Evolutionary conservation across 495 filamentous ascomycete genomes (phyloP).

Genomic region (Daldinia grandis): DNA sequence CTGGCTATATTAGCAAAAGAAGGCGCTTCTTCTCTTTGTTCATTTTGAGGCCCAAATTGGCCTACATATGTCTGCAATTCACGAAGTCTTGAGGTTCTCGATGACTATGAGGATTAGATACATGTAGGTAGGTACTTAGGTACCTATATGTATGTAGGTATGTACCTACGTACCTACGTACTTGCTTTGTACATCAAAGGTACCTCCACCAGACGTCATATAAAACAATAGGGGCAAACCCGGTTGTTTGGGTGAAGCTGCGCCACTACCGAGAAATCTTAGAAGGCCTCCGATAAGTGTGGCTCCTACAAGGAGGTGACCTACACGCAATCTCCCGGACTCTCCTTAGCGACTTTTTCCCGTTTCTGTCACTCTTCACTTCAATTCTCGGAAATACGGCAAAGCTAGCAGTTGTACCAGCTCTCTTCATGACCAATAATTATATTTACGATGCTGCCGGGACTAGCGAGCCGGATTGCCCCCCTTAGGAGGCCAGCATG

Average conservation of each 20-base stretch:
- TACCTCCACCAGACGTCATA: not conserved
- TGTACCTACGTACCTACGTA: not conserved
- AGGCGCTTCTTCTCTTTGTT: not conserved
- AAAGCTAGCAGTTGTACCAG: not conserved
- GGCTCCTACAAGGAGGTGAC: conserved; percentile 9
- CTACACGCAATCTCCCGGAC: conserved; percentile 18
- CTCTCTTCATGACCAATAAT: conserved; percentile 14
- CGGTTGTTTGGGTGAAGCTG: not conserved
- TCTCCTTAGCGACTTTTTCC: conserved; percentile 5
- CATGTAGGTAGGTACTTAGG: not conserved
- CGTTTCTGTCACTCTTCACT: not conserved
- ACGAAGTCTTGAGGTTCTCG: not conserved
- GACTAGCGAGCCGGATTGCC: conserved; percentile 22
- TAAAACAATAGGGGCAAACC: not conserved
- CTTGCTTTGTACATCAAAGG: no score
- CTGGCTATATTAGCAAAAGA: not conserved
- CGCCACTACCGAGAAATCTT: conserved; percentile 5
- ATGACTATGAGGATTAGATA: not conserved
- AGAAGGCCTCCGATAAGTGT: conserved; percentile 12
- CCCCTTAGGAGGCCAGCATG: conserved; percentile 21
- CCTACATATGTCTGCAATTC: not conserved
- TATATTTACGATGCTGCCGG: conserved; percentile 19
- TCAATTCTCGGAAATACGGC: conserved; percentile 11
- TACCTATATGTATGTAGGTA: not conserved
- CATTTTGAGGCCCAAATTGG: not conserved